Percentiles rank a stretch among this genome's conserved stretches.
Conservation (phyloP, 805 yeast species). For the Candida dajiaensis region DNA sequence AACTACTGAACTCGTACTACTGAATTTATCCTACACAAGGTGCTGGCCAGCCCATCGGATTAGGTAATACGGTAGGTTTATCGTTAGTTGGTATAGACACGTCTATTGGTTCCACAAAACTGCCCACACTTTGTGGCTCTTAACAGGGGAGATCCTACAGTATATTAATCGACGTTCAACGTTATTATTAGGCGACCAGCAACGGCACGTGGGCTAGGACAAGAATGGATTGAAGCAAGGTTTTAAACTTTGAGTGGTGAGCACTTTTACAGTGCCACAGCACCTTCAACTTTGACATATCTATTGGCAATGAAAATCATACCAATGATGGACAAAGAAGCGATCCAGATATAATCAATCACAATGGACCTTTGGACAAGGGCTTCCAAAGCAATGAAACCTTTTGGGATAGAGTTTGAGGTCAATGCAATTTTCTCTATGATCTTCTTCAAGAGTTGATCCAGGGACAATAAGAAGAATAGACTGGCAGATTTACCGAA, state of each 20-base stretch:
- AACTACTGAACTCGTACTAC: no score
- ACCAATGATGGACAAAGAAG: slow-evolving; percentile 1
- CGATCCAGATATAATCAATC: not conserved
- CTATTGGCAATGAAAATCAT: not conserved
- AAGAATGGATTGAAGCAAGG: no score
- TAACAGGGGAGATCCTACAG: no score
- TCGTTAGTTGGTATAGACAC: no score
- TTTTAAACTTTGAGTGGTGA: no score
- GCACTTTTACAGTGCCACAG: not conserved
- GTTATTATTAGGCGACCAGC: not conserved
- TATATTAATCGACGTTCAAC: not conserved
- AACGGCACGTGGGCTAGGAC: not conserved
- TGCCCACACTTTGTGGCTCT: no score
- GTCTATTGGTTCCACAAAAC: no score
- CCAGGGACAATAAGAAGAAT: not conserved
- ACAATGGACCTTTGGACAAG: not conserved
- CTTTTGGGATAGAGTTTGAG: not conserved
- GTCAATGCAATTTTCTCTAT: not conserved
- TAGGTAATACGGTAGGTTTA: no score
- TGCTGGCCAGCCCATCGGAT: no score
- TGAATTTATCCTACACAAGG: no score
- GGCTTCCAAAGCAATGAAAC: not conserved
- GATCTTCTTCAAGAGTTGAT: not conserved
- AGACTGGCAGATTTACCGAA: not conserved
- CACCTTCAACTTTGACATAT: not conserved